A percentile compares a stretch with the other conserved stretches of the same genome.
These are phyloP conservation scores for Populus hybrid DNA, from an alignment of 441 rosid species.

Conservation along the genomic window DNA sequence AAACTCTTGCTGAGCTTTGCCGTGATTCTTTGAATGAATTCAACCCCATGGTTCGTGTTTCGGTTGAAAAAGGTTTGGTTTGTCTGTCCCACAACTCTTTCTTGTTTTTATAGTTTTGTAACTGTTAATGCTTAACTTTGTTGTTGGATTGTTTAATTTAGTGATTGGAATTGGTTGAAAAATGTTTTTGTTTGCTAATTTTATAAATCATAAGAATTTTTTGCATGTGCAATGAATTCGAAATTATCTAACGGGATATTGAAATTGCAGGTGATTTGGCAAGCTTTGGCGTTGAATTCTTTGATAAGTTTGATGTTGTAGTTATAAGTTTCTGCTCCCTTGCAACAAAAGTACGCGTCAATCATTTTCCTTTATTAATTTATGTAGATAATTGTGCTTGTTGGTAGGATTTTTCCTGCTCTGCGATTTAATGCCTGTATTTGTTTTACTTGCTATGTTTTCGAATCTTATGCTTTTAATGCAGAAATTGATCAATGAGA, in stretches of 20 bases:
- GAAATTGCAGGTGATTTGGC: constrained; percentile 58
- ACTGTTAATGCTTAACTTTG: neutral
- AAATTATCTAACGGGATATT: neutral
- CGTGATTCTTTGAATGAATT: constrained; percentile 65
- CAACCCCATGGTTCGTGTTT: constrained; percentile 83
- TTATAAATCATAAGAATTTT: neutral
- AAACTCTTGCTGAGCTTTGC: constrained; percentile 61
- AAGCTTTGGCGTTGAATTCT: constrained; percentile 50
- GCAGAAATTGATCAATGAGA: constrained; percentile 71
- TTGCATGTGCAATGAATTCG: neutral
- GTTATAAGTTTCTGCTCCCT: constrained; percentile 61
- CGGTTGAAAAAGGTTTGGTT: constrained; percentile 57
- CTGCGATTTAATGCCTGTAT: neutral
- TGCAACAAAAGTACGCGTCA: constrained; percentile 43
- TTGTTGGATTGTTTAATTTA: neutral
- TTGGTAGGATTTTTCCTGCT: neutral
- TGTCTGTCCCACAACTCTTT: neutral
- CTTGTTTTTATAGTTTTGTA: neutral
- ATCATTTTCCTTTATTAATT: constrained; percentile 1
- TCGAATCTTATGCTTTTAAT: neutral
- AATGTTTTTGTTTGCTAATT: neutral
- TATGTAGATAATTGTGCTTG: neutral
- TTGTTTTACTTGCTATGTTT: constrained; percentile 8
- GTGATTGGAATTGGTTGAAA: neutral
- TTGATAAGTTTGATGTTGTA: constrained; percentile 63